A percentile compares a stretch with the other conserved stretches of the same genome.
phyloP scores from a whole-genome alignment of 495 filamentous ascomycete genomes.

The Penicillium waksmanii region DNA sequence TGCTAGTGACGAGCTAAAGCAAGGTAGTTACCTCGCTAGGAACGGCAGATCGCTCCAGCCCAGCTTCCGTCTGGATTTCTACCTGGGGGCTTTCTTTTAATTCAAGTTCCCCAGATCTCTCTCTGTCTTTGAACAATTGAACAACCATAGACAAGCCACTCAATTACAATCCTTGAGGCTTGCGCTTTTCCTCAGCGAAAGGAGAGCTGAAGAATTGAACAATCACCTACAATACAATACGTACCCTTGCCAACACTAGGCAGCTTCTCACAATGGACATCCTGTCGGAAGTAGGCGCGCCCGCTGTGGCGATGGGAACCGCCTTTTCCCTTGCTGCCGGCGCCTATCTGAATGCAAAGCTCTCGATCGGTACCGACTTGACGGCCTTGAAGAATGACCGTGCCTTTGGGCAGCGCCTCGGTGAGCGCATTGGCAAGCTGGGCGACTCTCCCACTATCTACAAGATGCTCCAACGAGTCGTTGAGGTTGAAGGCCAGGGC shows the following conservation, averaged over 20 bases:
- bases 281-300: conserved; percentile 39
- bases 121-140: not conserved
- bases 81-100: conserved; percentile 4
- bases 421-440: conserved; percentile 41
- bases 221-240: no score
- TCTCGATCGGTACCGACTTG: conserved; percentile 48
- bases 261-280: conserved; percentile 38
- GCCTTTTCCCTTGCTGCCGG: conserved; percentile 45
- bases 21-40: conserved; percentile 8
- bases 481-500: conserved; percentile 43
- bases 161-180: no score
- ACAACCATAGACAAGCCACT: not conserved
- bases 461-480: conserved; percentile 46
- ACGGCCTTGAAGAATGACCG: conserved; percentile 36
- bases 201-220: no score
- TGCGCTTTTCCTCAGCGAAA: no score
- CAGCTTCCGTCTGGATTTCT: conserved; percentile 35
- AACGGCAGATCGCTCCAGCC: conserved; percentile 33
- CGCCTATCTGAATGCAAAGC: conserved; percentile 56
- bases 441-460: conserved; percentile 51
- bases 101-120: conserved; percentile 12
- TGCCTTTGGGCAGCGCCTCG: conserved; percentile 38
- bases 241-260: no score
- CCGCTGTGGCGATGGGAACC: conserved; percentile 42
- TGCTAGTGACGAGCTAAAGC: not conserved